Evolutionary conservation across 2,329 filamentous ascomycete genomes (phyloP), one percentile per base, ranked within the genome.

Genomic region (Paraphoma chrysanthemicola): DNA sequence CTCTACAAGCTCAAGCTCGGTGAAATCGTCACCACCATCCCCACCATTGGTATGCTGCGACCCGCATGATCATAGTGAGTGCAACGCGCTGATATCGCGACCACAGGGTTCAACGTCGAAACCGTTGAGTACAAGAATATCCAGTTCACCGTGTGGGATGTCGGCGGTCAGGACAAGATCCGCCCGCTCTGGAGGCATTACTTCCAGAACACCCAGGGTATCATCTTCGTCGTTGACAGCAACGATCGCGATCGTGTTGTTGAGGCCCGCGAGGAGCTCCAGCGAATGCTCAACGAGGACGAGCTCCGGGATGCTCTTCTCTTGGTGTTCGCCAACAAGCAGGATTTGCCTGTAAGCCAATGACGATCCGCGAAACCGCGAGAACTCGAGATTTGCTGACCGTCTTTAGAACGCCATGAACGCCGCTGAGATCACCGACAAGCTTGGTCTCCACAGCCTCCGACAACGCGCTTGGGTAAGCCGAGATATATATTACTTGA

Each of bases 71-170:
- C 46, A 43, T 52, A 44, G 49, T 41, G 36, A 18, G 36, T 44
- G 45, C 39, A 51, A 53, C 48, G 60, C 62, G 67, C 72, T 76
- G 62, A 76, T 66, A 51, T 48, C 18, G 41, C 51, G 52, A 23
- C 8, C 42, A 48, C 68, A 82, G 81, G 94, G 69, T 98, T 98
- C 86, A 98, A 98, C 86, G 95, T 98, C 79, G 94, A 98, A 85
- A 96, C 93, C 4, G 93, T 98, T 72, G 96, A 93, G 68, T 97
- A 97, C 85, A 97, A 97, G 86, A 98, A 98, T 79, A 93, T 97
- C 81, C 96, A 97, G 81, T 98, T 98, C 85, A 98, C 96, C 73
- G 94, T 98, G 63, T 98, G 94, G 94, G 94, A 98, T 83, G 94
- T 98, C 58, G 94, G 94, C 80, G 94, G 94, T 65, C 94, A 98